phyloP scores from a whole-genome alignment of 1,284 basidiomycete genomes.

The Cronartium quercuum region DNA sequence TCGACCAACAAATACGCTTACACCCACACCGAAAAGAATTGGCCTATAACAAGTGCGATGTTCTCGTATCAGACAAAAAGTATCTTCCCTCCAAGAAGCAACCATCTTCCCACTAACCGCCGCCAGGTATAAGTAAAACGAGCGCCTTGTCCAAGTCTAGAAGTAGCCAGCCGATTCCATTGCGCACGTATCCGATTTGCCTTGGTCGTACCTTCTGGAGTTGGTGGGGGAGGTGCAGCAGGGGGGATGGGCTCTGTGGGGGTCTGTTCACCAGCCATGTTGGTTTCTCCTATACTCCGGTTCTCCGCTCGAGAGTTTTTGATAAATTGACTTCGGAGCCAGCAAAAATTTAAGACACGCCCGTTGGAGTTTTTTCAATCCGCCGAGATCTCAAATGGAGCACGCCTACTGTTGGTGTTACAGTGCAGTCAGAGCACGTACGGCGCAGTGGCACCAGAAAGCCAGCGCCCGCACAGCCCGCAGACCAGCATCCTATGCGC shows the following conservation, averaged over 20 bases:
- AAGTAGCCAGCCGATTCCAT: constrained; percentile 30
- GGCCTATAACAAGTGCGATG: neutral
- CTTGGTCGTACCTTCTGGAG: neutral
- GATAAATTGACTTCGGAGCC: too few relatives aligned
- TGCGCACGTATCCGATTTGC: neutral
- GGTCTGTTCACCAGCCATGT: neutral
- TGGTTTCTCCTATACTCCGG: too few relatives aligned
- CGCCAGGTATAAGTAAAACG: constrained; percentile 27
- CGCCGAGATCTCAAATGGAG: too few relatives aligned
- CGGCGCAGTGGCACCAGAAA: too few relatives aligned
- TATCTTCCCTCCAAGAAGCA: neutral
- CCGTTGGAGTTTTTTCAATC: too few relatives aligned
- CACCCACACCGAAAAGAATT: constrained; percentile 26
- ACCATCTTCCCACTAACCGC: neutral
- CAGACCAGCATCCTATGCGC: too few relatives aligned
- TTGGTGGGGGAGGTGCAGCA: neutral
- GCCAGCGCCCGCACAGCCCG: too few relatives aligned
- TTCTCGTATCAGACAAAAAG: neutral
- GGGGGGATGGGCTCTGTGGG: neutral
- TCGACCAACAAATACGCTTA: constrained; percentile 31
- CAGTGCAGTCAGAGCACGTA: too few relatives aligned
- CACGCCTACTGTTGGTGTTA: too few relatives aligned
- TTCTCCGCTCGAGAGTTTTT: too few relatives aligned
- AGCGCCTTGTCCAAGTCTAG: constrained; percentile 24
- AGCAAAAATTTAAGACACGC: too few relatives aligned